Base-by-base conservation (phyloP, 2,329 filamentous ascomycete species). In the Phialemoniopsis sp. region DNA sequence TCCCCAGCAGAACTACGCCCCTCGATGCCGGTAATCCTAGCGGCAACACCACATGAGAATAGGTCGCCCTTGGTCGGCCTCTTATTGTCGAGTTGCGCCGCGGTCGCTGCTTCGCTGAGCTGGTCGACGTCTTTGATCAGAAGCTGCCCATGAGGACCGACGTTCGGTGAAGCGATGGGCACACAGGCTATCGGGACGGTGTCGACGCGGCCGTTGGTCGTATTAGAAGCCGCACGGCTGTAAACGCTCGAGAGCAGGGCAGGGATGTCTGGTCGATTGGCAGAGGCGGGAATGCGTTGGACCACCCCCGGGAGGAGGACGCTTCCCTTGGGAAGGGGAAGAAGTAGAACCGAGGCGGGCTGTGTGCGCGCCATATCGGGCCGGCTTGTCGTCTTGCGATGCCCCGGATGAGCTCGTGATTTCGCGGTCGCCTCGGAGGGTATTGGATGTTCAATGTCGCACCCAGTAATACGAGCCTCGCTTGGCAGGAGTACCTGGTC, bases 281-380 rank as follows among this genome's bases (percentile, higher is more conserved):
- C 82, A 31, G 84, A 80, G 38, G 96, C 84, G 39, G 88, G 82
- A 48, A 97, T 86, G 51, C 90, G 85, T 52, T 95, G 78, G 37
- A 90, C 82, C 41, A 90, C 81, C 46, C 89, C 89, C 4, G 93
- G 93, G 9, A 95, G 78, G 31, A 97, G 80, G 49, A 96, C 86
- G 46, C 81, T 78, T 48, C 85, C 86, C 55, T 84, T 82, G 38
- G 88, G 80, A 32, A 97, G 78, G 29, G 89, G 87, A 50, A 97
- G 85, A 52, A 97, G 68, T 34, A 91, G 87, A 28, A 95, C 64
- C 39, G 65, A 66, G 33, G 65, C 60, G 40, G 68, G 65, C 51
- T 68, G 59, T 49, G 59, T 56, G 34, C 48, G 58, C 32, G 51
- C 51, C 58, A 60, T 61, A 18, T 15, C 29, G 29, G 32, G n/a